Conservation (phyloP, 176 grass and related monocot species). For the Carex parvula region DNA sequence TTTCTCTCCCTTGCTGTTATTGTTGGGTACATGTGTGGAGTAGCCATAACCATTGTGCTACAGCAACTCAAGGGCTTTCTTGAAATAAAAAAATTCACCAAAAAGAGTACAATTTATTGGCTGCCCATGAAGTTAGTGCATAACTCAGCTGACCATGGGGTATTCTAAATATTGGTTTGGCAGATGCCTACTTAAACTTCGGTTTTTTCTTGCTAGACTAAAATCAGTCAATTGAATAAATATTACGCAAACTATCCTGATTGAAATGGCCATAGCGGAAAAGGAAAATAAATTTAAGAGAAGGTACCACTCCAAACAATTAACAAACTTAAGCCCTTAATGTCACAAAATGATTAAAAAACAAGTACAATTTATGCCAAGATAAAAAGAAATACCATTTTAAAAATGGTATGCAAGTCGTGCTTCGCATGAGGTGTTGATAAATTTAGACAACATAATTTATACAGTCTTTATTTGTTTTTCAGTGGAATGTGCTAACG, state of each 20-base stretch:
- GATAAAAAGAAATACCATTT: too few relatives aligned
- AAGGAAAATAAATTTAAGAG: not conserved
- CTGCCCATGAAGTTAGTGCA: slow-evolving; percentile 56
- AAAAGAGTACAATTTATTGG: slow-evolving; percentile 30
- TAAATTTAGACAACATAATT: not conserved
- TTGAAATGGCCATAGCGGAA: not conserved
- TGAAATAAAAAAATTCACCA: slow-evolving; percentile 73
- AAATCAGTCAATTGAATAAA: not conserved
- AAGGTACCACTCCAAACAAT: not conserved
- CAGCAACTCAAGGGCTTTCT: slow-evolving; percentile 85
- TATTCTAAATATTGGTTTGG: slow-evolving; percentile 17
- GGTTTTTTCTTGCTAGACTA: not conserved
- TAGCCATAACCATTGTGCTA: slow-evolving; percentile 88
- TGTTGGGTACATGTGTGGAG: slow-evolving; percentile 90
- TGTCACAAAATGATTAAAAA: not conserved
- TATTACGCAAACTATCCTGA: not conserved
- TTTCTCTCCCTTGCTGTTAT: slow-evolving; percentile 93
- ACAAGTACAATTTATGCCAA: not conserved
- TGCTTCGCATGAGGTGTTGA: not conserved
- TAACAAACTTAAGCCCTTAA: not conserved
- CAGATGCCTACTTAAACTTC: not conserved
- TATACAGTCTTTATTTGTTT: not conserved
- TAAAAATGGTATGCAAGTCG: not conserved
- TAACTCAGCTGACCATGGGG: slow-evolving; percentile 68
- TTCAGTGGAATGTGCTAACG: slow-evolving; percentile 95